phyloP scores from a whole-genome alignment of 306 rosid species.

The Prinsepia uniflora region DNA sequence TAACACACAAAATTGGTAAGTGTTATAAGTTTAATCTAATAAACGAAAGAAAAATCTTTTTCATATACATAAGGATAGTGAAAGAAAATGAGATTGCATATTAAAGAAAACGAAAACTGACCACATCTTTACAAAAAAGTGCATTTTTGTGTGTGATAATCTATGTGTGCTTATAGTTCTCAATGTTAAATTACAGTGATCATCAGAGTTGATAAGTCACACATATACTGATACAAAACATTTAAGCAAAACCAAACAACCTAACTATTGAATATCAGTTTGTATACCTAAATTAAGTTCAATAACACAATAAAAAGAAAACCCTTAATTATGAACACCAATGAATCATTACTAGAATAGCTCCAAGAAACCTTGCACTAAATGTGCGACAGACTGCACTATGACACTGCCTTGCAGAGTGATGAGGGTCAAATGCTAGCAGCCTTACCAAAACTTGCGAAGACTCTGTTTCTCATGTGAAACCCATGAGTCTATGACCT shows the following conservation, averaged over 20 bases:
- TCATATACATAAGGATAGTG: background rate
- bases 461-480: background rate
- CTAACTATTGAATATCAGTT: background rate
- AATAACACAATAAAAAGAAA: background rate
- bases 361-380: background rate
- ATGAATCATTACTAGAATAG: background rate
- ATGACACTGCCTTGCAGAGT: background rate
- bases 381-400: background rate
- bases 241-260: background rate
- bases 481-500: background rate
- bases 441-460: background rate
- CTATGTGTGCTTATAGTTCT: background rate
- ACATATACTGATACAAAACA: background rate
- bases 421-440: background rate
- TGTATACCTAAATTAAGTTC: background rate
- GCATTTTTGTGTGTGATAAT: background rate
- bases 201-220: background rate
- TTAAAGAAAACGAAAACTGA: background rate
- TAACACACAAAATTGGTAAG: constrained; percentile 14
- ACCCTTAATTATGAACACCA: background rate
- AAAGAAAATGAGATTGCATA: background rate
- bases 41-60: constrained; percentile 26
- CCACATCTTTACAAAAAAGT: background rate
- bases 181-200: background rate
- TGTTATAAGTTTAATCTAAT: constrained; percentile 1